Evolutionary conservation across 1,284 basidiomycete genomes (phyloP).

Genomic region (Rhodotorula sp.): DNA sequence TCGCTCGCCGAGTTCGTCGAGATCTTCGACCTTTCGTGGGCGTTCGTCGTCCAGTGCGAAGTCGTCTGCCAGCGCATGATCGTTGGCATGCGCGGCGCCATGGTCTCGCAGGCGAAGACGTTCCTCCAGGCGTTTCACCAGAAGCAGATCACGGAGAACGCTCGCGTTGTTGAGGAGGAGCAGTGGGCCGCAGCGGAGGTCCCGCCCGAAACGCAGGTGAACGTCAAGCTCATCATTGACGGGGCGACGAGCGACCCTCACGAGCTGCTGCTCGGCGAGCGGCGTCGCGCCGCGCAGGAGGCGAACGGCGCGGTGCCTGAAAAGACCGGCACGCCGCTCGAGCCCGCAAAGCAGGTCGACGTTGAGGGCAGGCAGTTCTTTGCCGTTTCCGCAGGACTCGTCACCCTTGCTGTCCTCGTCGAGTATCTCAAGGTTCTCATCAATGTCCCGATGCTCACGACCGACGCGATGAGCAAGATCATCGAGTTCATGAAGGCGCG

Average conservation of each 20-base stretch:
- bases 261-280: slow-evolving; percentile 60
- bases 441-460: slow-evolving; percentile 84
- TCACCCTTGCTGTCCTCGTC: slow-evolving; percentile 71
- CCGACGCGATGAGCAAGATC: slow-evolving; percentile 87
- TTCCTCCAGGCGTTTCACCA: slow-evolving; percentile 88
- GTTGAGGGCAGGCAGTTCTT: slow-evolving; percentile 84
- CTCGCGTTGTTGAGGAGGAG: slow-evolving; percentile 88
- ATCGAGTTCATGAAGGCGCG: slow-evolving; percentile 87
- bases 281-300: neutral
- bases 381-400: slow-evolving; percentile 80
- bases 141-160: slow-evolving; percentile 73
- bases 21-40: slow-evolving; percentile 83
- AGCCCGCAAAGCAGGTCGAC: slow-evolving; percentile 67
- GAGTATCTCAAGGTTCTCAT: slow-evolving; percentile 89
- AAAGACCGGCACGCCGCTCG: slow-evolving; percentile 11
- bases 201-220: slow-evolving; percentile 64
- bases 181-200: slow-evolving; percentile 84
- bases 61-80: slow-evolving; percentile 85
- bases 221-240: slow-evolving; percentile 73
- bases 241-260: slow-evolving; percentile 78
- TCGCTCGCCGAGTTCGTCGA: slow-evolving; percentile 72
- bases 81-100: slow-evolving; percentile 78
- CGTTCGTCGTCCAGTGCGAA: slow-evolving; percentile 85
- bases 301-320: neutral
- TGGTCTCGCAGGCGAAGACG: slow-evolving; percentile 80